These are phyloP conservation scores for Scheffersomyces segobiensis DNA, from an alignment of 1,139 yeast genomes.

Conservation along the genomic window DNA sequence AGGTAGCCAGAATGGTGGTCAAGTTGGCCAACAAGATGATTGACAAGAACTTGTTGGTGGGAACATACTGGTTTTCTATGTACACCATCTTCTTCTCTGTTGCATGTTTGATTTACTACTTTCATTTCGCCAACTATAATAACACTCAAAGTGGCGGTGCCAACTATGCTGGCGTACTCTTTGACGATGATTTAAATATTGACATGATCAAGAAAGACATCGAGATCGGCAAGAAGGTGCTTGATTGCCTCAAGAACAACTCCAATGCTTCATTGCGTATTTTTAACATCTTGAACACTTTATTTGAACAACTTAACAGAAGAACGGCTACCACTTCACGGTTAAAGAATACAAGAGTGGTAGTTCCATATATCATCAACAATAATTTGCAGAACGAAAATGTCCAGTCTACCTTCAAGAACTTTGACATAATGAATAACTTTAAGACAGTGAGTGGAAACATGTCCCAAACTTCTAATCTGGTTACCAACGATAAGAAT, in stretches of 20 bases:
- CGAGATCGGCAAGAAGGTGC: constrained; percentile 74
- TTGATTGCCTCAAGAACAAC: constrained; percentile 69
- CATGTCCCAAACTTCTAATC: neutral
- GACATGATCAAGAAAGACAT: constrained; percentile 77
- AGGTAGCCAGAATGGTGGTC: constrained; percentile 82
- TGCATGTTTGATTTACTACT: constrained; percentile 82
- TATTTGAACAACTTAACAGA: constrained; percentile 80
- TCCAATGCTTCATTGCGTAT: constrained; percentile 81
- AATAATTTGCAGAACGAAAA: constrained; percentile 11
- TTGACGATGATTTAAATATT: constrained; percentile 61
- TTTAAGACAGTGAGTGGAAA: constrained; percentile 9
- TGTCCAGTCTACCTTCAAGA: constrained; percentile 31
- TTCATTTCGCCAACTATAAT: constrained; percentile 62
- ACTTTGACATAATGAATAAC: constrained; percentile 37
- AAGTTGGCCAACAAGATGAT: constrained; percentile 83
- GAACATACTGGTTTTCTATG: constrained; percentile 91
- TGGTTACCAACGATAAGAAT: neutral
- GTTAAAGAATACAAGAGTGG: constrained; percentile 1
- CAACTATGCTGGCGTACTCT: constrained; percentile 48
- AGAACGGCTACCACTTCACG: constrained; percentile 52
- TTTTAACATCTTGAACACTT: constrained; percentile 71
- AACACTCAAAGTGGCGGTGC: constrained; percentile 19
- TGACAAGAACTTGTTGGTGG: constrained; percentile 69
- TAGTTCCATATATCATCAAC: neutral
- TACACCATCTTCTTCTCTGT: constrained; percentile 91